Percentiles rank a stretch among this genome's conserved stretches.
These are phyloP conservation scores for Rhodotorula mucilaginosa DNA, from an alignment of 1,284 basidiomycete species.

Conservation along the genomic window DNA sequence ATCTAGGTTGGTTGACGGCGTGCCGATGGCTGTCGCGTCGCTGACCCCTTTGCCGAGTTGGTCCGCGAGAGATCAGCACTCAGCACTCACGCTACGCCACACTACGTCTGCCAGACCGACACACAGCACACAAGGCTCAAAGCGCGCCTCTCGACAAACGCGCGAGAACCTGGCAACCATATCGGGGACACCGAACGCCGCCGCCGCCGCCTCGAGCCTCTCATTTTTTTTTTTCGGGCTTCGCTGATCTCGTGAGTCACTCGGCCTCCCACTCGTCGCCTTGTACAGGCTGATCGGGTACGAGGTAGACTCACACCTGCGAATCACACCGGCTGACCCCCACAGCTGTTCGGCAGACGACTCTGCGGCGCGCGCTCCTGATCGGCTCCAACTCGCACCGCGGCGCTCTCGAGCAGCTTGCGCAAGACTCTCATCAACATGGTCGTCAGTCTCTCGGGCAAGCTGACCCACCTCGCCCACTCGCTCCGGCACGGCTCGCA, in stretches of 20 bases:
- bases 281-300: not conserved
- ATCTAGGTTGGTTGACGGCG: no score
- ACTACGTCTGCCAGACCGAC: no score
- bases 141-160: no score
- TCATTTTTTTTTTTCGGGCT: not conserved
- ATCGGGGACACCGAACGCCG: no score
- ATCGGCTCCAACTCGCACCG: no score
- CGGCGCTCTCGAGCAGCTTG: no score
- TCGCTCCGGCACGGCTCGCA: slow-evolving; percentile 42
- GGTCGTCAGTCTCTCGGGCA: slow-evolving; percentile 39
- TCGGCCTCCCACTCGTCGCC: not conserved
- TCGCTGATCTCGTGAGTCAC: not conserved
- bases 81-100: no score
- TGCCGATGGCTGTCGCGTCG: no score
- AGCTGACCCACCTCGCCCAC: slow-evolving; percentile 40
- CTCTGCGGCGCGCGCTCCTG: not conserved
- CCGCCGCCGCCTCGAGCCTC: not conserved
- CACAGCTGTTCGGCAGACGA: not conserved
- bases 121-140: no score
- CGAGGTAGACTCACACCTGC: not conserved
- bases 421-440: not conserved
- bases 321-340: not conserved
- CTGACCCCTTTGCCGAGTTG: no score
- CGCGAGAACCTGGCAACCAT: no score
- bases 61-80: no score